Evolutionary conservation across 1,284 basidiomycete species (phyloP).

Genomic region (Cerioporus squamosus): DNA sequence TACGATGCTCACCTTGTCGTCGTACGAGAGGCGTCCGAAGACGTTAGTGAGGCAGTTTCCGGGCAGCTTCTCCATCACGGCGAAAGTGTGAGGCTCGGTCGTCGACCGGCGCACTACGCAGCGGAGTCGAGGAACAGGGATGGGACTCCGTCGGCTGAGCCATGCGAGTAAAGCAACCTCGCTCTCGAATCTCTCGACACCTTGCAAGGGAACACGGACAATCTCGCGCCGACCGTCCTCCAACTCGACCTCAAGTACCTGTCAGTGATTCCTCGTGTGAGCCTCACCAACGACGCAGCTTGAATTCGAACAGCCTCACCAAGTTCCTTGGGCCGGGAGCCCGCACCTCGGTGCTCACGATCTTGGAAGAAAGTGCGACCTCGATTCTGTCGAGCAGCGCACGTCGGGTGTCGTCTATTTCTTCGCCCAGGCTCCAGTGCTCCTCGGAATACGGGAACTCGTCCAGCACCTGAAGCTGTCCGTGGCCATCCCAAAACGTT

Average conservation of each 20-base stretch:
- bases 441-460: not conserved
- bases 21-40: not conserved
- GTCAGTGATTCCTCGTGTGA: not conserved
- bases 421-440: not conserved
- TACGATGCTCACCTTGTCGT: slow-evolving; percentile 6
- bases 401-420: not conserved
- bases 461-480: not conserved
- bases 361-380: not conserved
- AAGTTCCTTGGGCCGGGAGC: not conserved
- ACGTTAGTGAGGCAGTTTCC: slow-evolving; percentile 7
- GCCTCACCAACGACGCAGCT: not conserved
- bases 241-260: slow-evolving; percentile 2
- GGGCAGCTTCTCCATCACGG: slow-evolving; percentile 8
- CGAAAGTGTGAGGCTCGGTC: not conserved
- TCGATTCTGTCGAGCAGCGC: not conserved
- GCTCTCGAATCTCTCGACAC: not conserved
- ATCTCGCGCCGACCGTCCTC: not conserved
- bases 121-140: slow-evolving; percentile 4
- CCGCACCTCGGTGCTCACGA: not conserved
- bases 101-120: not conserved
- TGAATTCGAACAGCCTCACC: not conserved
- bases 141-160: not conserved
- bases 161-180: not conserved
- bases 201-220: not conserved
- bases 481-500: not conserved